These are phyloP conservation scores for Boletus edulis DNA, from an alignment of 768 basidiomycete genomes.

Conservation along the genomic window DNA sequence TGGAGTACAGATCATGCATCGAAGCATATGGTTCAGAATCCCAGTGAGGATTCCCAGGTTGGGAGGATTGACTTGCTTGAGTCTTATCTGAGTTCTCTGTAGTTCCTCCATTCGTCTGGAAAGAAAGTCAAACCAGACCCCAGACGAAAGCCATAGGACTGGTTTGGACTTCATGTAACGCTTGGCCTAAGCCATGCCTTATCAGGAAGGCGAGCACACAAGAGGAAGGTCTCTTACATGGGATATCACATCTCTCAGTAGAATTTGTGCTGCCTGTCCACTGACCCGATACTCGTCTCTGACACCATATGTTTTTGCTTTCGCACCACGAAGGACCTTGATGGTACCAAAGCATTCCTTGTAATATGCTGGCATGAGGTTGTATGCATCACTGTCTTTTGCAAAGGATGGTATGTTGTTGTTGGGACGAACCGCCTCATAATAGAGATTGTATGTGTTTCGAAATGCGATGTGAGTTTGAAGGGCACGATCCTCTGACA, in stretches of 20 bases:
- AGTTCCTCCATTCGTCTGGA: neutral
- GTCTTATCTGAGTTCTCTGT: neutral
- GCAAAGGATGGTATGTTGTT: neutral
- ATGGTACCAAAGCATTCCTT: neutral
- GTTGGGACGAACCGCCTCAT: conserved; percentile 7
- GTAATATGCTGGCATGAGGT: neutral
- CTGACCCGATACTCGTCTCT: neutral
- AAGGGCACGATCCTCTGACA: neutral
- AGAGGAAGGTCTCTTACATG: too few relatives aligned
- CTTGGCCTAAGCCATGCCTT: neutral
- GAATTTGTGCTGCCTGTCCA: neutral
- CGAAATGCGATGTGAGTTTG: conserved; percentile 12
- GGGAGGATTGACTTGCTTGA: neutral
- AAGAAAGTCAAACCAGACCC: conserved; percentile 1
- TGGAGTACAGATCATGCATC: neutral
- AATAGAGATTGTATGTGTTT: conserved; percentile 18
- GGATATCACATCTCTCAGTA: neutral
- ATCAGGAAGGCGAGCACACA: too few relatives aligned
- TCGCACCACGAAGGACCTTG: neutral
- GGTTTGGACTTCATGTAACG: neutral
- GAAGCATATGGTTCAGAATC: conserved; percentile 5
- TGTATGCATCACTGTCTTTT: neutral
- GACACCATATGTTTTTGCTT: neutral
- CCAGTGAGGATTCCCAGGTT: conserved; percentile 12
- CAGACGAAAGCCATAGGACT: conserved; percentile 3